These are phyloP conservation scores for Aspergillus pseudoglaucus DNA, from an alignment of 2,329 filamentous ascomycete species.

Conservation along the genomic window DNA sequence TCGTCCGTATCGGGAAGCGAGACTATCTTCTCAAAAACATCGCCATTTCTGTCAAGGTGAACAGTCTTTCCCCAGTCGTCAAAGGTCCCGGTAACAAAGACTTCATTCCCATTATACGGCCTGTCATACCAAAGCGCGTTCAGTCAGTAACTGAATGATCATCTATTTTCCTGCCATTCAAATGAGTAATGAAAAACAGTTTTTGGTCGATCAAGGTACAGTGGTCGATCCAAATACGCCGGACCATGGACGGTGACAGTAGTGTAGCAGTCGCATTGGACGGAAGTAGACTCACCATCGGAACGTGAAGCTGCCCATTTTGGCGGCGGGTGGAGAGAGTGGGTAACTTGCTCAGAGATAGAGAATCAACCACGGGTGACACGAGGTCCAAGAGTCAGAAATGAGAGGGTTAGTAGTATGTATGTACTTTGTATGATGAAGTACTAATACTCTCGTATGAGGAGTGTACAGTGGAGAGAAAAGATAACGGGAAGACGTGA, in stretches of 20 bases:
- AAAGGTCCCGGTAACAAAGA: slow-evolving; percentile 93
- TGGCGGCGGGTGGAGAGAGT: too few relatives aligned
- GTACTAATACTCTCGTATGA: too few relatives aligned
- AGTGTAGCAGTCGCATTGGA: slow-evolving; percentile 1
- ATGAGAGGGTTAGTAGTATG: too few relatives aligned
- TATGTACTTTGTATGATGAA: too few relatives aligned
- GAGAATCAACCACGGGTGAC: too few relatives aligned
- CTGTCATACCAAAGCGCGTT: slow-evolving; percentile 45
- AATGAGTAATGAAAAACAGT: not conserved
- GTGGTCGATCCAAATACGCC: not conserved
- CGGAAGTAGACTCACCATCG: slow-evolving; percentile 26
- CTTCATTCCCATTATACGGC: slow-evolving; percentile 75
- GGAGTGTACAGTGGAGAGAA: too few relatives aligned
- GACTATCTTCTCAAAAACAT: slow-evolving; percentile 73
- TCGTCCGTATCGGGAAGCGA: slow-evolving; percentile 57
- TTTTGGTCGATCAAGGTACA: slow-evolving; percentile 4
- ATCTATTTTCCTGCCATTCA: not conserved
- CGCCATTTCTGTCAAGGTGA: slow-evolving; percentile 69
- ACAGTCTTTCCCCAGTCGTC: slow-evolving; percentile 88
- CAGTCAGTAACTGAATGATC: slow-evolving; percentile 21
- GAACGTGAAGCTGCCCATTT: slow-evolving; percentile 26
- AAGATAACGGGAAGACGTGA: too few relatives aligned
- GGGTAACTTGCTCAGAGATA: too few relatives aligned
- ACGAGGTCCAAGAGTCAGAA: too few relatives aligned
- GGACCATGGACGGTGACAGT: not conserved